A percentile compares a stretch with the other conserved stretches of the same genome.
Conservation (phyloP, 1,284 basidiomycete genomes). For the Cryptococcus sp. region DNA sequence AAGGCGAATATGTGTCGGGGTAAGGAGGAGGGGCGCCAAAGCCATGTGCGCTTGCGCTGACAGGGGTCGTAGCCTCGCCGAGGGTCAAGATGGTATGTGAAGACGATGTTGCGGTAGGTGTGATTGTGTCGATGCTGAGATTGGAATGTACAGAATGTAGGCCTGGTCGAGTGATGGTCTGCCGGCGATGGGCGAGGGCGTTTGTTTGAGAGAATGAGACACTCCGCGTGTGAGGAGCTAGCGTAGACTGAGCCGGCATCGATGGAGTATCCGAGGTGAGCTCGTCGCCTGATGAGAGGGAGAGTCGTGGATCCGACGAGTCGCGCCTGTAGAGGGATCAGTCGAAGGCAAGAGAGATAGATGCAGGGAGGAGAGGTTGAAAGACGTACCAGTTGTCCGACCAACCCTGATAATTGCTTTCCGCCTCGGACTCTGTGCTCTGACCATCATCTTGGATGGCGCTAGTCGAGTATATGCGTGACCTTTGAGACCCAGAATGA, state of each 20-base stretch:
- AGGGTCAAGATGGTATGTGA: conserved; percentile 1
- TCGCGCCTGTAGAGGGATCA: neutral
- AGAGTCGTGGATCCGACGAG: conserved; percentile 4
- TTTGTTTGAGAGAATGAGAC: neutral
- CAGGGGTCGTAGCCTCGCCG: neutral
- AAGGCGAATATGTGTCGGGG: conserved; percentile 1
- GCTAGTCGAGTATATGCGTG: too few relatives aligned
- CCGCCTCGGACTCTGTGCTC: conserved; percentile 24
- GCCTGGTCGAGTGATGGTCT: neutral
- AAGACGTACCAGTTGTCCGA: conserved; percentile 29
- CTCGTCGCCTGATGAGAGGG: conserved; percentile 2
- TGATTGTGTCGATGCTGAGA: neutral
- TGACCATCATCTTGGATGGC: conserved; percentile 1
- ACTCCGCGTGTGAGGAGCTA: too few relatives aligned
- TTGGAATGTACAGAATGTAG: neutral
- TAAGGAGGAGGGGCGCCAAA: conserved; percentile 1
- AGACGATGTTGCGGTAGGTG: neutral
- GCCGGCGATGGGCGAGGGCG: neutral
- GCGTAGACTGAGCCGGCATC: neutral
- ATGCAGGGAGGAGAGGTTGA: neutral
- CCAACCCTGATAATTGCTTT: conserved; percentile 26
- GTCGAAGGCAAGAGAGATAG: too few relatives aligned
- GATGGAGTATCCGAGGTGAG: neutral
- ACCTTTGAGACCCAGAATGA: too few relatives aligned
- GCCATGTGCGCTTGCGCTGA: neutral